Evolutionary conservation across 106 monocot genomes (phyloP).

Genomic region (Platanthera guangdongensis): DNA sequence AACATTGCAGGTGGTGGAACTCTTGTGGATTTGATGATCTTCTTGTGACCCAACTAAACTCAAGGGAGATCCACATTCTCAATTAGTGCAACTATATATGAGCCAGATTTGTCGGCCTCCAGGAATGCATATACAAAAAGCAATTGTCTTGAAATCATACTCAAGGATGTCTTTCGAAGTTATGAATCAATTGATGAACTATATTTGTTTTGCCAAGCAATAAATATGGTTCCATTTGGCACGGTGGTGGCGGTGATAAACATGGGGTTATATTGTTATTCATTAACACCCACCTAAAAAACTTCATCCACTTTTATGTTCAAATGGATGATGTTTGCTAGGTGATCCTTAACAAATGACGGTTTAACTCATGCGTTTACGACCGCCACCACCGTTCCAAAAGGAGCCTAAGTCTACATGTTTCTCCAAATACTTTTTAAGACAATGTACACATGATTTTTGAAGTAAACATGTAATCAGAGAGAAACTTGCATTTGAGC

Average conservation of each 20-base stretch:
- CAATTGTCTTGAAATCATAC: conserved; percentile 20
- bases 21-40: too few species aligned
- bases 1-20: conserved; percentile 27
- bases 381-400: too few species aligned
- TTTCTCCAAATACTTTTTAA: not conserved
- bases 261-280: conserved; percentile 8
- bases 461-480: conserved; percentile 1
- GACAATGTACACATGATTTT: not conserved
- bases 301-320: too few species aligned
- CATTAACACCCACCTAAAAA: too few species aligned
- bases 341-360: too few species aligned
- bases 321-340: too few species aligned
- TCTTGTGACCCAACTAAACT: conserved; percentile 4
- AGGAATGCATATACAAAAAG: conserved; percentile 33
- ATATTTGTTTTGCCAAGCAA: conserved; percentile 13
- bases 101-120: conserved; percentile 12
- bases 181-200: conserved; percentile 18
- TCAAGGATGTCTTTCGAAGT: conserved; percentile 17
- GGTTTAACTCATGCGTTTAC: too few species aligned
- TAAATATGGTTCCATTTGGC: too few species aligned
- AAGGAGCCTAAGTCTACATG: too few species aligned
- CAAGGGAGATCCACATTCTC: conserved; percentile 25
- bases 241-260: too few species aligned
- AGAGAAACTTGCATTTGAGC: conserved; percentile 17
- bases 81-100: conserved; percentile 26